These are phyloP conservation scores for Paracamarosporium sp. DNA, from an alignment of 2,329 filamentous ascomycete genomes.

Conservation along the genomic window DNA sequence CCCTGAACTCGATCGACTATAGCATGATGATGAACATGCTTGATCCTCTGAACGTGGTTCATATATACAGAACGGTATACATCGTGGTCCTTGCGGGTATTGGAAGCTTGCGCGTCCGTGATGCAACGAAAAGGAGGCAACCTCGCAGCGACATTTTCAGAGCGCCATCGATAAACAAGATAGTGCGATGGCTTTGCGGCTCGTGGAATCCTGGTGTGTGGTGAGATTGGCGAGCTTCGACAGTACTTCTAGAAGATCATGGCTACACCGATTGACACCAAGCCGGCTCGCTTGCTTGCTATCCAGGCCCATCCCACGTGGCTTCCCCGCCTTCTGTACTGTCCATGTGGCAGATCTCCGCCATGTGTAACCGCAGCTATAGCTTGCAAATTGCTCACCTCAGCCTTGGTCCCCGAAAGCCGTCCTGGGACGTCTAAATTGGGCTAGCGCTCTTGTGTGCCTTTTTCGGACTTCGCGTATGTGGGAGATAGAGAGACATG, in stretches of 20 bases:
- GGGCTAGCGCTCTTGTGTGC: background rate
- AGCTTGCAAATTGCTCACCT: slow-evolving; percentile 1
- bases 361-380: background rate
- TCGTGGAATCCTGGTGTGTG: background rate
- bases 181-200: background rate
- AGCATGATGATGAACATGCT: background rate
- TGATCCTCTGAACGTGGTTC: background rate
- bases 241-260: background rate
- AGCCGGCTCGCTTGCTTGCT: background rate
- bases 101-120: background rate
- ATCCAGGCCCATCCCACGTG: background rate
- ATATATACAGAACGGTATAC: background rate
- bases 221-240: background rate
- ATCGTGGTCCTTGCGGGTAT: background rate
- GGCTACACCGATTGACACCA: background rate
- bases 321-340: background rate
- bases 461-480: slow-evolving; percentile 5
- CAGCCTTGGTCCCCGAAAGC: background rate
- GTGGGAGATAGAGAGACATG: background rate
- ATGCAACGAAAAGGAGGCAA: background rate
- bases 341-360: slow-evolving; percentile 1
- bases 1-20: background rate
- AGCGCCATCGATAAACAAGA: background rate
- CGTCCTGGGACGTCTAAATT: background rate
- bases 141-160: background rate